These are phyloP conservation scores for Linum trigynum DNA, from an alignment of 345 rosid genomes.

Conservation along the genomic window DNA sequence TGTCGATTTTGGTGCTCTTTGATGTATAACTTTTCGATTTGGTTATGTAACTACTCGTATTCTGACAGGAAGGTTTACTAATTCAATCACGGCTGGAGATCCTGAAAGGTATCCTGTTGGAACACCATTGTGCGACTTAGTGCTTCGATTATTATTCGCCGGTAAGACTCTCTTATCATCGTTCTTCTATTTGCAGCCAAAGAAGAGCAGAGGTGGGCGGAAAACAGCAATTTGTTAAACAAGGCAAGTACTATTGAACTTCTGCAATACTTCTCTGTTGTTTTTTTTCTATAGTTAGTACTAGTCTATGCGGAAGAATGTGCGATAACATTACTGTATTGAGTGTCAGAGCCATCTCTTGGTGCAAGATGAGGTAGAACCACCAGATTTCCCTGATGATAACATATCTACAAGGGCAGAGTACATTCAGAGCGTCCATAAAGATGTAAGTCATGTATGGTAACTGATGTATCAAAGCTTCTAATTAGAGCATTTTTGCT, in stretches of 20 bases:
- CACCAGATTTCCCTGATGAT: constrained; percentile 48
- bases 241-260: constrained; percentile 24
- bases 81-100: constrained; percentile 58
- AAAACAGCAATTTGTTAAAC: constrained; percentile 9
- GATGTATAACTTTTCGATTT: background rate
- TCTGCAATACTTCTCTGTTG: background rate
- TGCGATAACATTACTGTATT: constrained; percentile 14
- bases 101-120: constrained; percentile 38
- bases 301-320: background rate
- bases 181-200: constrained; percentile 21
- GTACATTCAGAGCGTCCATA: constrained; percentile 21
- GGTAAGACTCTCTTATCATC: background rate
- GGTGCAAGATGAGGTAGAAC: constrained; percentile 45
- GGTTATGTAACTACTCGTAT: background rate
- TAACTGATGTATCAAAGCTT: constrained; percentile 29
- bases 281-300: background rate
- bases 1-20: background rate
- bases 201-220: constrained; percentile 14
- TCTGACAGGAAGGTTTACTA: constrained; percentile 42
- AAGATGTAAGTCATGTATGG: constrained; percentile 28
- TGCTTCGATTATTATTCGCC: background rate
- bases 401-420: constrained; percentile 18
- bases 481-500: background rate
- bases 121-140: background rate
- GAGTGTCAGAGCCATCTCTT: constrained; percentile 19